A percentile compares a stretch with the other conserved stretches of the same genome.
Conservation (phyloP, 441 rosid genomes). For the Adansonia rubrostipa region DNA sequence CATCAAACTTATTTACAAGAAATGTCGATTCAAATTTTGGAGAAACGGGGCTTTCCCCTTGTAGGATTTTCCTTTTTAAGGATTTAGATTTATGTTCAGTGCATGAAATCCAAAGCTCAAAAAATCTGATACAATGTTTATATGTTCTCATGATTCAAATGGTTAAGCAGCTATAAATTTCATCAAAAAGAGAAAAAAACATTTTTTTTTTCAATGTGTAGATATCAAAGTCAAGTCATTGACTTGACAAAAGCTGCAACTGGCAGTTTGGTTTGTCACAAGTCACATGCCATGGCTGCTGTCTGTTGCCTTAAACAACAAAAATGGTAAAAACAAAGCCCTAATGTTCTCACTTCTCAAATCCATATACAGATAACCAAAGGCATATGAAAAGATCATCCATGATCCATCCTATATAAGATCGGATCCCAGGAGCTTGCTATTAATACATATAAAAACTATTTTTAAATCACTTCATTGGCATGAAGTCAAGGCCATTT, state of each 20-base stretch:
- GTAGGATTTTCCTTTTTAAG: too few species aligned
- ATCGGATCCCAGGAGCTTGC: conserved; percentile 29
- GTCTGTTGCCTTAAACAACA: background rate
- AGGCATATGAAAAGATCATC: background rate
- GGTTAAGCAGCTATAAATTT: too few species aligned
- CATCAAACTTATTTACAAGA: too few species aligned
- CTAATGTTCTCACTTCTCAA: conserved; percentile 7
- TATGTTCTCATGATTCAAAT: too few species aligned
- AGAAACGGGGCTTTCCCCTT: too few species aligned
- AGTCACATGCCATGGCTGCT: background rate
- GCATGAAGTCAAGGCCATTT: conserved; percentile 22
- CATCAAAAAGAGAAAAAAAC: too few species aligned
- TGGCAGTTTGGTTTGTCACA: background rate
- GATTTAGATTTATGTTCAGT: too few species aligned
- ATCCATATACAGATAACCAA: background rate
- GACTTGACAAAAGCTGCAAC: conserved; percentile 5
- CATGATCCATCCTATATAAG: background rate
- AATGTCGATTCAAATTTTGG: too few species aligned
- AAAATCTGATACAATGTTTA: too few species aligned
- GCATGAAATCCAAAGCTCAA: too few species aligned
- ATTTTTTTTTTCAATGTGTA: too few species aligned
- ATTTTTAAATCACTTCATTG: conserved; percentile 7
- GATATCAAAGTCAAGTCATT: background rate
- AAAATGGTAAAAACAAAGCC: background rate
- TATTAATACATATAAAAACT: background rate